Base-by-base conservation (phyloP, 352 stramenopile species). In the Globisporangium abappressorium region DNA sequence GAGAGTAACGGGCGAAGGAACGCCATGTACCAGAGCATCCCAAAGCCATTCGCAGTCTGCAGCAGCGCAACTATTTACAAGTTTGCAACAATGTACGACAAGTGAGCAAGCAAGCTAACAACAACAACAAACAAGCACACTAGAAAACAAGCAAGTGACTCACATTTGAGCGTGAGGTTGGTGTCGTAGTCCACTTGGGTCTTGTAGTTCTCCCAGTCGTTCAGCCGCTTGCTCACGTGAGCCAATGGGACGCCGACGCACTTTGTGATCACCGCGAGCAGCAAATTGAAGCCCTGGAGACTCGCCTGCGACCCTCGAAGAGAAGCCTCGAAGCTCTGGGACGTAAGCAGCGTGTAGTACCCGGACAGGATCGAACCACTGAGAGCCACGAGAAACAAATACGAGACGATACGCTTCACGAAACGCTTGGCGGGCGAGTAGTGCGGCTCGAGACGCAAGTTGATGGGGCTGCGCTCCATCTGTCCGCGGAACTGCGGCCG, bases 151-250 rank as follows among this genome's bases (percentile, higher is more conserved):
- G 3, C 11, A 61, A 49, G 26, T n/a, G 5, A n/a, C 5, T 3
- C 11, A 90, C 81, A 92, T 69, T 93, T 93, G 66, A 94, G 85
- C 34, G 83, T 91, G 57, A 93, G 76, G 57, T 81, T 84, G n/a
- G 80, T 66, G 66, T 93, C 83, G 64, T 89, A 85, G 41, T 89
- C 73, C 11, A 75, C 62, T 65, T 89, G 82, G n/a, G 84, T 77
- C 34, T 78, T 79, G 70, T 92, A 81, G 64, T 94, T 93, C 58
- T 93, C 84, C 81, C 82, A 92, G 51, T 90, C 75, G 49, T 78
- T 91, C 46, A 92, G 65, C 22, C 56, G 18, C 49, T 65, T 70
- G 43, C 70, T 73, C 7, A 81, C 38, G 46, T 57, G 41, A 8
- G 71, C 69, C 14, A 81, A 60, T 7, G 71, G 82, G 0, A 57